Percentiles rank a stretch among this genome's conserved stretches.
Evolutionary conservation across 2,329 filamentous ascomycete genomes (phyloP).

Genomic region (Albophoma yamanashiensis): DNA sequence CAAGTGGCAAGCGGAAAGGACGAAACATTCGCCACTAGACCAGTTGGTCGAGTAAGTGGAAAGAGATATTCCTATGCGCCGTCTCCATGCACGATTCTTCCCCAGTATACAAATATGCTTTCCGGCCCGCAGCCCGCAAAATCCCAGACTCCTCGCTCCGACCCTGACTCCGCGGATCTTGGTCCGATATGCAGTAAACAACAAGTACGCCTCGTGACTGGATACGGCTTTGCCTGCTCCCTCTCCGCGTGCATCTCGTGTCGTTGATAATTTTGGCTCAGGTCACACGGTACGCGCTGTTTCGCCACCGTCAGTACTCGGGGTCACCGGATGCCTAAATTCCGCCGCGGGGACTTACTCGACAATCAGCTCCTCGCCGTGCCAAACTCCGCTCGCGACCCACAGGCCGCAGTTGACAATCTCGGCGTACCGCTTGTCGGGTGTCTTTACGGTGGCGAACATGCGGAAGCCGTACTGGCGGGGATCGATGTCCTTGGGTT

Average conservation of each 20-base stretch:
- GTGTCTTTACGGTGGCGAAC: conserved; percentile 38
- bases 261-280: neutral
- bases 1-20: neutral
- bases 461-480: conserved; percentile 36
- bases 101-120: neutral
- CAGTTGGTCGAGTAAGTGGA: neutral
- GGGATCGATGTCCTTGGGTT: conserved; percentile 27
- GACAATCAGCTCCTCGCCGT: conserved; percentile 32
- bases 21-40: neutral
- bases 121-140: neutral
- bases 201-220: neutral
- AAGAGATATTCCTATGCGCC: neutral
- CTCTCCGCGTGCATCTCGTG: neutral
- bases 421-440: conserved; percentile 36
- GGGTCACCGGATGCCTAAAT: no score
- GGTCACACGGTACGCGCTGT: conserved; percentile 9
- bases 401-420: conserved; percentile 38
- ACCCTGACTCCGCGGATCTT: conserved; percentile 4
- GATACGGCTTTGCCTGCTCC: neutral
- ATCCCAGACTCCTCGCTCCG: conserved; percentile 5
- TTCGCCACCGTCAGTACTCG: conserved; percentile 1
- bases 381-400: conserved; percentile 38
- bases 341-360: conserved; percentile 22
- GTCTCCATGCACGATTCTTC: neutral
- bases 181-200: neutral